Percentiles rank a stretch among this genome's conserved stretches.
phyloP scores from a whole-genome alignment of 2,329 filamentous ascomycete species.

The Fusarium brevicatenulatum region DNA sequence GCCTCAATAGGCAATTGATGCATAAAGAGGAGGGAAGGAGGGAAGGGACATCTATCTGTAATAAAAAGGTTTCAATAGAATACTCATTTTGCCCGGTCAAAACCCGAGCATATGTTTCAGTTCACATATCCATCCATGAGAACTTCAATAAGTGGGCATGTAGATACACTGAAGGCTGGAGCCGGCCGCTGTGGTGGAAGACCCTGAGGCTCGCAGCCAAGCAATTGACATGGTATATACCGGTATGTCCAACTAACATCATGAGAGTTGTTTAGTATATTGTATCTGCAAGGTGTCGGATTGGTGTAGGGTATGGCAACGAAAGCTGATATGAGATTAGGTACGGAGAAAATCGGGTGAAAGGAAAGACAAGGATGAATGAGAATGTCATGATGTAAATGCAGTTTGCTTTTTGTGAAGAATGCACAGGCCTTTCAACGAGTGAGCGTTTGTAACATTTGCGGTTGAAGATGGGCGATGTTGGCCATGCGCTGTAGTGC shows the following conservation, averaged over 20 bases:
- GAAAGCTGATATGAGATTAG: constrained; percentile 15
- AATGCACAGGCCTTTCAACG: neutral
- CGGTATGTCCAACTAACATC: neutral
- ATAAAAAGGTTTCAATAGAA: neutral
- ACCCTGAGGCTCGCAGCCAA: neutral
- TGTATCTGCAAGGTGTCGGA: neutral
- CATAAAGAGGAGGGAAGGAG: neutral
- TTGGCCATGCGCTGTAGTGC: neutral
- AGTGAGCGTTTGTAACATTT: neutral
- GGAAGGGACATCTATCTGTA: neutral
- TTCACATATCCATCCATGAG: constrained; percentile 10
- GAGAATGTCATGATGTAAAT: constrained; percentile 3
- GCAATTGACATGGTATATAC: neutral
- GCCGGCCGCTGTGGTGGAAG: neutral
- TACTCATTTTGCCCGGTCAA: neutral
- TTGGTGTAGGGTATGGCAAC: constrained; percentile 27
- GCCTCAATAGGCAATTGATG: neutral
- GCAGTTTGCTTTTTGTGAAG: neutral
- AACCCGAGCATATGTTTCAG: constrained; percentile 4
- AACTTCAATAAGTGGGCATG: neutral
- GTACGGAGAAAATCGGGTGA: constrained; percentile 40
- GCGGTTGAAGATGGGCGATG: constrained; percentile 1
- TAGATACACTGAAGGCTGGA: constrained; percentile 5
- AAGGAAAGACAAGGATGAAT: constrained; percentile 11
- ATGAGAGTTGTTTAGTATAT: constrained; percentile 4